These are phyloP conservation scores for Luffa aegyptiaca DNA, from an alignment of 306 rosid species.

Conservation along the genomic window DNA sequence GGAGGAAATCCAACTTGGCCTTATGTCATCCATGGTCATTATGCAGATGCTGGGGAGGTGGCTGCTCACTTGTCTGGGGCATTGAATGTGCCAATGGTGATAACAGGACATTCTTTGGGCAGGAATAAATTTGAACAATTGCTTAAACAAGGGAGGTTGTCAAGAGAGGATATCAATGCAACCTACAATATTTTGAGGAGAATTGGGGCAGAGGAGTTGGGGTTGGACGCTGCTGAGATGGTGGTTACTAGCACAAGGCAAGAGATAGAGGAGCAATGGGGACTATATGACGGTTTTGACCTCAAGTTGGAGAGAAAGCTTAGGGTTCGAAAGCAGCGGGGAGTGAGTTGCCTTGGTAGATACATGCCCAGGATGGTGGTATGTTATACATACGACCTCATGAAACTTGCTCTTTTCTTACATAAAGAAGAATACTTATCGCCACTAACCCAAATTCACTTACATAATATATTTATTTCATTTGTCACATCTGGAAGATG, in stretches of 20 bases:
- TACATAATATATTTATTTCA: neutral
- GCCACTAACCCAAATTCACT: neutral
- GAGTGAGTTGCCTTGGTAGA: constrained; percentile 71
- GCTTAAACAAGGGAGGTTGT: constrained; percentile 60
- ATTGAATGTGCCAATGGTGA: constrained; percentile 70
- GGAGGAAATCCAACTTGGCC: constrained; percentile 67
- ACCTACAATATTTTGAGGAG: constrained; percentile 66
- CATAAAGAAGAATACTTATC: neutral
- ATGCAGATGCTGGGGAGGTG: constrained; percentile 67
- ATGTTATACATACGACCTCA: constrained; percentile 7
- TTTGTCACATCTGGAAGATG: neutral
- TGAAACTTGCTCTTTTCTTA: neutral
- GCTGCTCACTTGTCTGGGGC: constrained; percentile 66
- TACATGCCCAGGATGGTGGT: constrained; percentile 78
- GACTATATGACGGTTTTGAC: constrained; percentile 66
- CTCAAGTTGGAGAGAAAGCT: constrained; percentile 71
- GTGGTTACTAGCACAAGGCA: constrained; percentile 82
- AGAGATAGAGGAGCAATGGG: constrained; percentile 92
- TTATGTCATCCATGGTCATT: constrained; percentile 70
- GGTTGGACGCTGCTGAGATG: constrained; percentile 72
- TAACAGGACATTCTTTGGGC: constrained; percentile 72
- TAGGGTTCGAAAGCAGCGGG: constrained; percentile 52
- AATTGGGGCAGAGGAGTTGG: constrained; percentile 68
- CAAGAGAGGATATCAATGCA: constrained; percentile 52
- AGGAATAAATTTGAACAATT: constrained; percentile 73